These are phyloP conservation scores for Nannizzia gypsea DNA, from an alignment of 2,329 filamentous ascomycete species.

Conservation along the genomic window DNA sequence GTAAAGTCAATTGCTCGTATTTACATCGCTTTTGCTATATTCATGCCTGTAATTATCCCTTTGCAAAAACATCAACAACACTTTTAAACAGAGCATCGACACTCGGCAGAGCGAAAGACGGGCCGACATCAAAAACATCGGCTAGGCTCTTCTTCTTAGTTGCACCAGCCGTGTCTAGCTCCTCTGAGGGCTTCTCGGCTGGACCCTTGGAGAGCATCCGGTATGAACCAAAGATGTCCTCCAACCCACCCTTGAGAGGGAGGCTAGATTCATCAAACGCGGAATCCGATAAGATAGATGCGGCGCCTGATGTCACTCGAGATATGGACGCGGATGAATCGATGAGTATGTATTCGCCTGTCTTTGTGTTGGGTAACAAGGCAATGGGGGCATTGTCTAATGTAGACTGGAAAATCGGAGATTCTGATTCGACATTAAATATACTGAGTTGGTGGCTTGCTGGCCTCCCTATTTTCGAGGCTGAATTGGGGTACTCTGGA, in stretches of 20 bases:
- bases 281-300: conserved; percentile 18
- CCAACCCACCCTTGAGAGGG: conserved; percentile 23
- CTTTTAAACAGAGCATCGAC: conserved; percentile 29
- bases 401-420: conserved; percentile 48
- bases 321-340: conserved; percentile 66
- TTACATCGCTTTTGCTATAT: neutral
- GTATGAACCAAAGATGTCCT: conserved; percentile 23
- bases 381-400: conserved; percentile 50
- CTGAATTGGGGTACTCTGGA: conserved; percentile 21
- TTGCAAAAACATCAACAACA: conserved; percentile 26
- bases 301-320: conserved; percentile 24
- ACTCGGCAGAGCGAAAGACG: conserved; percentile 29
- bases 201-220: conserved; percentile 1
- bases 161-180: conserved; percentile 10
- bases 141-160: conserved; percentile 20
- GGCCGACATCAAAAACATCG: conserved; percentile 28
- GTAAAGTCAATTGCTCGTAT: conserved; percentile 4
- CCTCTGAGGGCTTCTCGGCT: neutral
- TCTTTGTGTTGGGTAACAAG: conserved; percentile 51
- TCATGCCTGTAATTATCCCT: conserved; percentile 2
- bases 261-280: conserved; percentile 15
- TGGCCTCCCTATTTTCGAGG: conserved; percentile 34
- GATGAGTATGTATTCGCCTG: conserved; percentile 61
- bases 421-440: conserved; percentile 50
- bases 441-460: conserved; percentile 45